Evolutionary conservation across 345 rosid species (phyloP).

Genomic region (Pelargonium nanum): DNA sequence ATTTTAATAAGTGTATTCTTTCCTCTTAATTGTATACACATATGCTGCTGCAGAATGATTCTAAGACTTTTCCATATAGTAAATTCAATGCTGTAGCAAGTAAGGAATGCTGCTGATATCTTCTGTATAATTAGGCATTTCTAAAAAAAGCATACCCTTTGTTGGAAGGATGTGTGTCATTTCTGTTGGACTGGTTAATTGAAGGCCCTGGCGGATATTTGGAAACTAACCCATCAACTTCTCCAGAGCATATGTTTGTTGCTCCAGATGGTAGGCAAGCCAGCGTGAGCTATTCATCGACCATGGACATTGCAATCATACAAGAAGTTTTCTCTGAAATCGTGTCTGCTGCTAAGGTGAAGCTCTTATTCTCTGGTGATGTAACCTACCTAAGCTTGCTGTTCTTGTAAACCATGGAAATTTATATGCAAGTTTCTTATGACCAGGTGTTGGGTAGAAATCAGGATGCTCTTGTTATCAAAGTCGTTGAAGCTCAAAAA

Average conservation of each 20-base stretch:
- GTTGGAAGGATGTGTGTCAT: conserved; percentile 73
- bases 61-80: too few relatives aligned
- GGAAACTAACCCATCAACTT: conserved; percentile 92
- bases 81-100: background rate
- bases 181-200: conserved; percentile 91
- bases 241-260: conserved; percentile 79
- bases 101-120: conserved; percentile 6
- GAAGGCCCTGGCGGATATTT: conserved; percentile 68
- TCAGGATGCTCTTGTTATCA: conserved; percentile 44
- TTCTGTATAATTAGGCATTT: conserved; percentile 50
- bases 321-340: conserved; percentile 67
- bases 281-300: conserved; percentile 84
- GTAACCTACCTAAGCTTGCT: background rate
- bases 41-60: too few relatives aligned
- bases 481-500: conserved; percentile 48
- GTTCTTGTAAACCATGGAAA: conserved; percentile 1
- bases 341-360: conserved; percentile 79
- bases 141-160: conserved; percentile 74
- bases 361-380: conserved; percentile 1
- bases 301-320: conserved; percentile 88
- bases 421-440: background rate
- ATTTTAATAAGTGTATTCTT: too few relatives aligned
- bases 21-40: too few relatives aligned
- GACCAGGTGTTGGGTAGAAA: conserved; percentile 60
- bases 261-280: conserved; percentile 76